These are phyloP conservation scores for Prunus campanulata DNA, from an alignment of 306 rosid species.

Conservation along the genomic window DNA sequence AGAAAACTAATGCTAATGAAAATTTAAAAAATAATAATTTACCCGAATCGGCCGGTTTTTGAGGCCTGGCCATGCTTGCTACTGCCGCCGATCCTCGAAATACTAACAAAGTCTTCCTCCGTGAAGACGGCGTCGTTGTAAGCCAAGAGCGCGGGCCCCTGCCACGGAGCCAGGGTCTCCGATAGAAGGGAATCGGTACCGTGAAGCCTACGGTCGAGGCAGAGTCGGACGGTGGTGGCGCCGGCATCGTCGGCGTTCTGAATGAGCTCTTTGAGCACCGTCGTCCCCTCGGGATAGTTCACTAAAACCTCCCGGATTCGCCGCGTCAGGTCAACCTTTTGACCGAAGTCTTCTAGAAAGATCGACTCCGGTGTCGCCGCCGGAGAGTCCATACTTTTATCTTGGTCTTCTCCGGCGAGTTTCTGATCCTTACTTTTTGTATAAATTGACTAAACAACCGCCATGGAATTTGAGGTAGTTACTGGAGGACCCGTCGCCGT, in stretches of 20 bases:
- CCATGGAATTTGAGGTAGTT: background rate
- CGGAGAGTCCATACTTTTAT: slow-evolving; percentile 36
- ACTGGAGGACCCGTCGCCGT: background rate
- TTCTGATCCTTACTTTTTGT: background rate
- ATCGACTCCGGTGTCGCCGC: slow-evolving; percentile 53
- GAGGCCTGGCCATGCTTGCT: slow-evolving; percentile 75
- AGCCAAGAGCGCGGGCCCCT: slow-evolving; percentile 87
- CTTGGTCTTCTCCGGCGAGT: background rate
- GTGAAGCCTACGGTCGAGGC: slow-evolving; percentile 79
- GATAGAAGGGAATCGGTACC: slow-evolving; percentile 56
- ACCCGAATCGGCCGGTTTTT: slow-evolving; percentile 99
- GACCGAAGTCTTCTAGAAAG: slow-evolving; percentile 91
- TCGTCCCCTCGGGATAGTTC: slow-evolving; percentile 96
- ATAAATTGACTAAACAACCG: background rate
- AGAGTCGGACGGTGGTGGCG: slow-evolving; percentile 75
- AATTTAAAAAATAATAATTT: background rate
- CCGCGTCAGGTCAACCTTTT: slow-evolving; percentile 93
- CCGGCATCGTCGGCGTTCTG: slow-evolving; percentile 99
- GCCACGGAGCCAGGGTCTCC: slow-evolving; percentile 70
- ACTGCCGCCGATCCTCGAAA: slow-evolving; percentile 94
- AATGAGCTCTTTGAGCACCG: slow-evolving; percentile 88
- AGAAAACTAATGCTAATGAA: background rate
- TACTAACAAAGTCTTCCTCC: slow-evolving; percentile 85
- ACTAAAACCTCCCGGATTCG: slow-evolving; percentile 91
- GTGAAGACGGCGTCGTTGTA: slow-evolving; percentile 82